These are phyloP conservation scores for Podospora anserina DNA, from an alignment of 495 filamentous ascomycete species.

Conservation along the genomic window DNA sequence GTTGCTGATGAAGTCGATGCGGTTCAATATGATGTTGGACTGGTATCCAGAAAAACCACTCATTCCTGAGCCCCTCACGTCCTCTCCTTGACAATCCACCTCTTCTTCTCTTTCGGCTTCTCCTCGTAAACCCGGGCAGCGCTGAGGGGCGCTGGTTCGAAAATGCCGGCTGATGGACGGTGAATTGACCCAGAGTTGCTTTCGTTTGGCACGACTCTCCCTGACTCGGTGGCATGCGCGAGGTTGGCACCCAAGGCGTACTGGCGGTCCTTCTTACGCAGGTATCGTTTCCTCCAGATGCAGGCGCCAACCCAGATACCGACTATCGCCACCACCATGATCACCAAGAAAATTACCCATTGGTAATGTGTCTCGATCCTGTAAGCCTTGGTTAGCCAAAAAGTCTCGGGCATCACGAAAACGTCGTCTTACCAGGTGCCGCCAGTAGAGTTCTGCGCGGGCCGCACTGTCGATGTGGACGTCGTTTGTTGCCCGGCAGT, in stretches of 20 bases:
- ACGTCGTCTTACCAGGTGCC: constrained; percentile 25
- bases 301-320: constrained; percentile 55
- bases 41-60: not conserved
- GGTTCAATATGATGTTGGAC: not conserved
- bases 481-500: constrained; percentile 8
- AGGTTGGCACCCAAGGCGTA: constrained; percentile 46
- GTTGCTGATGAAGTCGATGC: not conserved
- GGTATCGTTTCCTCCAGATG: constrained; percentile 50
- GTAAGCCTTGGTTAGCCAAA: not conserved
- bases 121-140: constrained; percentile 30
- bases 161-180: constrained; percentile 32
- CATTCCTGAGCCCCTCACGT: constrained; percentile 27
- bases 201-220: constrained; percentile 30
- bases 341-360: constrained; percentile 56
- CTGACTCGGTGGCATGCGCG: constrained; percentile 31
- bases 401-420: not conserved
- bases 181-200: constrained; percentile 30
- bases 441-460: constrained; percentile 25
- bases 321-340: constrained; percentile 49
- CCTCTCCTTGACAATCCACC: constrained; percentile 37
- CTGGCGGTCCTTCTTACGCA: constrained; percentile 50
- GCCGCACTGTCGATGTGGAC: constrained; percentile 21
- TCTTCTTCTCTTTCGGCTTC: constrained; percentile 40
- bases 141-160: constrained; percentile 31
- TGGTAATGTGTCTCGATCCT: constrained; percentile 52